Conservation (phyloP, 129 eudicot genomes). For the Saussurea involucrata region DNA sequence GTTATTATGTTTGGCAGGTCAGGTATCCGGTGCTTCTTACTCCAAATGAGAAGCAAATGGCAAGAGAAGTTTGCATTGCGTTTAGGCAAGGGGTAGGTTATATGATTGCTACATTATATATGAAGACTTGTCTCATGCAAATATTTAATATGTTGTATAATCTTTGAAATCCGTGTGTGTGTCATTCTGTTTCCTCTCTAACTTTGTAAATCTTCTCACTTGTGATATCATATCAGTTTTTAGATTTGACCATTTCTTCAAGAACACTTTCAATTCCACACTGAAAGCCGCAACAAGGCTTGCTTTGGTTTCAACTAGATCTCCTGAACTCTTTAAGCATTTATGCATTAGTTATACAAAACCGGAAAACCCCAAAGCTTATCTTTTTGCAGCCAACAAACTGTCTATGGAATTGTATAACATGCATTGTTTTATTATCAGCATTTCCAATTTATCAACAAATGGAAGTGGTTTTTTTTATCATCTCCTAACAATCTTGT, state of each 20-base stretch:
- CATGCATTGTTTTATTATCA: neutral
- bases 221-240: neutral
- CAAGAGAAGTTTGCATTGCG: constrained; percentile 96
- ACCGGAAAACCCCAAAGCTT: neutral
- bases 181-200: neutral
- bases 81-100: constrained; percentile 88
- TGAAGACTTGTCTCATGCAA: neutral
- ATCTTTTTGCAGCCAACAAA: too few species aligned
- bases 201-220: neutral
- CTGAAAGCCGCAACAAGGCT: neutral
- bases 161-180: neutral
- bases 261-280: neutral
- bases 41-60: constrained; percentile 94
- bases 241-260: neutral
- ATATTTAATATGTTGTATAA: neutral
- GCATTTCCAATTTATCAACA: neutral
- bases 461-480: neutral
- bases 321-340: neutral
- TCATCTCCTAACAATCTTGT: neutral
- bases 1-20: constrained; percentile 56
- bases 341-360: neutral
- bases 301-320: neutral
- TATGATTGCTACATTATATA: neutral
- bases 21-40: constrained; percentile 99
- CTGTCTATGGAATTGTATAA: neutral